Percentiles rank a stretch among this genome's conserved stretches.
Conservation (phyloP, 75 land plant genomes). For the Selaginella tamariscina region DNA sequence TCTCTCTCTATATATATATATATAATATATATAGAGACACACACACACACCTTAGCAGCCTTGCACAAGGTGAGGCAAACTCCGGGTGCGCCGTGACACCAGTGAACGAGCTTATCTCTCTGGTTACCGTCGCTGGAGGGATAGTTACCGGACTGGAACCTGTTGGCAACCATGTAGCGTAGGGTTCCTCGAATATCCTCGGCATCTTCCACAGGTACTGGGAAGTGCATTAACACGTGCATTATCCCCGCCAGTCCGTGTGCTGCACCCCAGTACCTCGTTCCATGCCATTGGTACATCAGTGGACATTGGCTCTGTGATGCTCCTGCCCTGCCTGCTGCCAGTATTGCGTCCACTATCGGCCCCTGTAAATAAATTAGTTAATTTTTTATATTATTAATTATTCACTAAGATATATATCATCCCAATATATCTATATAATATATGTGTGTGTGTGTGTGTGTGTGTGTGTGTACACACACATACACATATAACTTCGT, state of each 20-base stretch:
- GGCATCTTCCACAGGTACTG: conserved; percentile 41
- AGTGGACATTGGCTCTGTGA: conserved; percentile 45
- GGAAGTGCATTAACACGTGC: conserved; percentile 70
- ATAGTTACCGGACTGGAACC: conserved; percentile 67
- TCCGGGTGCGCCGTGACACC: conserved; percentile 99
- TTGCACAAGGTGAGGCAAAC: conserved; percentile 67
- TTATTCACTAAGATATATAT: too few species aligned
- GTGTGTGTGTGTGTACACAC: too few species aligned
- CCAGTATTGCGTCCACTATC: conserved; percentile 43
- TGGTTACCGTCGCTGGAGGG: conserved; percentile 58
- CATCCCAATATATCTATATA: too few species aligned
- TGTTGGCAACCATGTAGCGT: conserved; percentile 63
- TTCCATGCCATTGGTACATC: conserved; percentile 94
- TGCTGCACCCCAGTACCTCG: conserved; percentile 92
- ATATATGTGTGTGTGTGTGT: too few species aligned
- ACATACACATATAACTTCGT: too few species aligned
- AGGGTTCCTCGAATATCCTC: conserved; percentile 64
- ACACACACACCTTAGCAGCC: conserved; percentile 56
- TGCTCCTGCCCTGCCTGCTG: conserved; percentile 44
- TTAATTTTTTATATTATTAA: too few species aligned
- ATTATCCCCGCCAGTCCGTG: conserved; percentile 93
- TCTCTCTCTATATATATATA: too few species aligned
- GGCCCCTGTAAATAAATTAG: conserved; percentile 31
- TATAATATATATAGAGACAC: too few species aligned
- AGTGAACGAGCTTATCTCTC: conserved; percentile 69